A percentile compares a stretch with the other conserved stretches of the same genome.
Evolutionary conservation across 2,329 filamentous ascomycete species (phyloP).

Genomic region (Aspergillus tamarii): DNA sequence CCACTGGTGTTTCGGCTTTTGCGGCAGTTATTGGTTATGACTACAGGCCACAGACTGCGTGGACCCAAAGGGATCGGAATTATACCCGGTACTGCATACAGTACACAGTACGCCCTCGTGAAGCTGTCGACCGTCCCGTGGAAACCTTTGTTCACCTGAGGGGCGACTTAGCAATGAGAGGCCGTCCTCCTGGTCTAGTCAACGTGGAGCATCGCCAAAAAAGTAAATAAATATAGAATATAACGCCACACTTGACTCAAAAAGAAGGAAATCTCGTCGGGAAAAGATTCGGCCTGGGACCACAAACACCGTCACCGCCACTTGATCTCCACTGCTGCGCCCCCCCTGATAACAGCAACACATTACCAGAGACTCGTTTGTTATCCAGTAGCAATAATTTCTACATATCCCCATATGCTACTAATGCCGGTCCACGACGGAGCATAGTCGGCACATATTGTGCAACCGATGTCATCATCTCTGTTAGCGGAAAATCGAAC

Average conservation of each 20-base stretch:
- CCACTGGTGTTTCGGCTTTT: background rate
- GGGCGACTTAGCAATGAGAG: no score
- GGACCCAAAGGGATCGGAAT: no score
- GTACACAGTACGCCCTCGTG: no score
- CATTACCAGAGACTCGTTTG: background rate
- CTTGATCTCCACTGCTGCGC: slow-evolving; percentile 1
- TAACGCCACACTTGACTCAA: background rate
- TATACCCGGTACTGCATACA: no score
- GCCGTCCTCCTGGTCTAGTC: background rate
- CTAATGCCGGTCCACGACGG: background rate
- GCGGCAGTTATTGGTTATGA: background rate
- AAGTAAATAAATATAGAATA: background rate
- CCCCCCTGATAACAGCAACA: background rate
- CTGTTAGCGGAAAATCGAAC: no score
- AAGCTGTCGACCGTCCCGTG: no score
- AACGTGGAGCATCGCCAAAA: background rate
- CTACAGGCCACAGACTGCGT: no score
- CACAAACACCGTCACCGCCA: background rate
- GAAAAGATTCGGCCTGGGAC: background rate
- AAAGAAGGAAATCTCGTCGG: background rate
- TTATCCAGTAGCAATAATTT: background rate
- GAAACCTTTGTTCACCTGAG: no score
- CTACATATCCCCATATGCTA: background rate
- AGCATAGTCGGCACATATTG: background rate
- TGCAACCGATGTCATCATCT: background rate